Evolutionary conservation across 1,284 basidiomycete genomes (phyloP), one percentile per base, ranked within the genome.

Genomic region (Kwoniella shivajii): DNA sequence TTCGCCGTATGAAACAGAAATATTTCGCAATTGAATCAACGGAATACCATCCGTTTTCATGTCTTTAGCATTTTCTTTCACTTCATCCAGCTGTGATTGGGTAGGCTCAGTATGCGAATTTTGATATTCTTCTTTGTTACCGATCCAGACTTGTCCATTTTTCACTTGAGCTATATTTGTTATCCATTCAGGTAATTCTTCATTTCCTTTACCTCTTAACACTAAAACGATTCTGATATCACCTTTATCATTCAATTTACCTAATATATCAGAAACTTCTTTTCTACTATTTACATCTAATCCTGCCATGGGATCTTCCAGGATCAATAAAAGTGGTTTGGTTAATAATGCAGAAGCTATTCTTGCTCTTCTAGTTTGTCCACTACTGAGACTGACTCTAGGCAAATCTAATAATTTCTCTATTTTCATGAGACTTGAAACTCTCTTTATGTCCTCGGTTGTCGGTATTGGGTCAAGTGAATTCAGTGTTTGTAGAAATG

Each of bases 341-440:
- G 78, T 80, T 38, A 97, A 75, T 9, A 98, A 75, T 0, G 90
- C 89, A 62, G 86, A 85, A 2, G 90, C 81, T 43, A 99, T 90
- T 47, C 93, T 81, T 4, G 92, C 92, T 24, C 92, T 80, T 34
- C 95, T 79, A 20, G 88, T 96, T 80, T 99, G 95, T 0, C 95
- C 95, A 65, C 95, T 95, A 61, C 88, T 91, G 48, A 98, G 75
- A 0, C 89, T 88, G 6, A 95, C 82, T 16, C 88, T 76, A 0
- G 92, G 93, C 5, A 93, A 68, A 68, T 93, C 87, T n/a, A 95
- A 78, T 34, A 92, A 75, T 16, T 80, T 67, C 2, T 74, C 68
- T 45, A 94, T 78, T 2, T 82, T 83, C 71, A 92, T 80, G 43
- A 77, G 76, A 5, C 78, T 64, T 50, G 53, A 75, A 68, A 60